phyloP scores from a whole-genome alignment of 305 asterid species.

The Salvia sclarea region DNA sequence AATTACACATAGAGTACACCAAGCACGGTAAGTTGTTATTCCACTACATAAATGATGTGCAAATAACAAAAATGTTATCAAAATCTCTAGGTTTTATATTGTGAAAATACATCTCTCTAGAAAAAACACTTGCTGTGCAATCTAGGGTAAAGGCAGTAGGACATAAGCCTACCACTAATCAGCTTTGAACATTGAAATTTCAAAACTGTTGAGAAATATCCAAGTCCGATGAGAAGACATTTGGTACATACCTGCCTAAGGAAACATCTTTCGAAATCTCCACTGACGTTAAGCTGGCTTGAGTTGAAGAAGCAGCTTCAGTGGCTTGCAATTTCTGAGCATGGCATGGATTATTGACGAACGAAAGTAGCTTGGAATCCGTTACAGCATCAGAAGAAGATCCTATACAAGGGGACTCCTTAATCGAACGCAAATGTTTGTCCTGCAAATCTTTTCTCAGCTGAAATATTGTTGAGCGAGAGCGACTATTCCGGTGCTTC shows the following conservation, averaged over 20 bases:
- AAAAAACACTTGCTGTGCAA: neutral
- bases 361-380: slow-evolving; percentile 67
- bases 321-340: slow-evolving; percentile 39
- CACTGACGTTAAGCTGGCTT: slow-evolving; percentile 38
- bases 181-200: slow-evolving; percentile 6
- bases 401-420: slow-evolving; percentile 48
- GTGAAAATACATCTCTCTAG: neutral
- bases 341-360: slow-evolving; percentile 53
- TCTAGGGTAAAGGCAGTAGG: neutral
- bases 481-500: slow-evolving; percentile 49
- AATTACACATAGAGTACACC: neutral
- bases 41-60: neutral
- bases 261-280: slow-evolving; percentile 38
- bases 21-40: neutral
- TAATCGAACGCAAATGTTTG: slow-evolving; percentile 46
- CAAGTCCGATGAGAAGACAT: slow-evolving; percentile 4
- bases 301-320: slow-evolving; percentile 41
- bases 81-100: neutral
- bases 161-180: neutral
- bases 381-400: slow-evolving; percentile 50
- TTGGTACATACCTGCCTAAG: slow-evolving; percentile 55
- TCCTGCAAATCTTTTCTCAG: slow-evolving; percentile 71
- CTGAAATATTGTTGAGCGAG: slow-evolving; percentile 50
- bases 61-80: neutral
- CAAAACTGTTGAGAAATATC: slow-evolving; percentile 2